Conservation (phyloP, 768 basidiomycete genomes). For the Mycena vitilis region DNA sequence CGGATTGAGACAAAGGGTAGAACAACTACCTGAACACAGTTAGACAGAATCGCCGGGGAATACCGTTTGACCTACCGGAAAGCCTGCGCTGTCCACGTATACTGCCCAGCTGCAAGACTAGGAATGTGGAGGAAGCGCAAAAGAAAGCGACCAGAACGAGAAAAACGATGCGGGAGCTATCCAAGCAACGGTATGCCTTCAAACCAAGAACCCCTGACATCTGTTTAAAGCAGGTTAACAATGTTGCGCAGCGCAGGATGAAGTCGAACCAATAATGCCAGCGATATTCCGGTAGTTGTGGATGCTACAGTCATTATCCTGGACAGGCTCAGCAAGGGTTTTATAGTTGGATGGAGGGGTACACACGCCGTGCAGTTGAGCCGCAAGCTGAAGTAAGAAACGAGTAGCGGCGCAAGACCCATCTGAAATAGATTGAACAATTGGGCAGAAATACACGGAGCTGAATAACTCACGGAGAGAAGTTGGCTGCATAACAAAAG, state of each 20-base stretch:
- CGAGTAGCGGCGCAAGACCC: conserved; percentile 45
- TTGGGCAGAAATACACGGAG: no score
- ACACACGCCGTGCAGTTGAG: conserved; percentile 63
- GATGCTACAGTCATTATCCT: conserved; percentile 55
- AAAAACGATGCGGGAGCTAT: conserved; percentile 67
- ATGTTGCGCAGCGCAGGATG: not conserved
- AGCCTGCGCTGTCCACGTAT: conserved; percentile 56
- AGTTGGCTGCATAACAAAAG: conserved; percentile 66
- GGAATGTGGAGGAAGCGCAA: conserved; percentile 53
- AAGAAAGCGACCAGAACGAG: conserved; percentile 56
- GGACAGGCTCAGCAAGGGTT: conserved; percentile 8
- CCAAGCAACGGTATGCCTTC: conserved; percentile 75
- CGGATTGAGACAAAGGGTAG: conserved; percentile 46
- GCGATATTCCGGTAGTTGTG: conserved; percentile 48
- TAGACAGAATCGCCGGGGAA: not conserved
- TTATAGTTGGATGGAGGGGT: not conserved
- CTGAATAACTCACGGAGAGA: conserved; percentile 47
- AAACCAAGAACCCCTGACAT: conserved; percentile 72
- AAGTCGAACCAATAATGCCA: conserved; percentile 53
- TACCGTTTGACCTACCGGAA: conserved; percentile 51
- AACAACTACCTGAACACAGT: conserved; percentile 58
- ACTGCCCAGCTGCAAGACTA: conserved; percentile 54
- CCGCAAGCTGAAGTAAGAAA: conserved; percentile 55
- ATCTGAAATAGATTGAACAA: conserved; percentile 18
- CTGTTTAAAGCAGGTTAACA: conserved; percentile 44